Evolutionary conservation across 2,329 filamentous ascomycete species (phyloP).

Genomic region (Penicillium sp.): DNA sequence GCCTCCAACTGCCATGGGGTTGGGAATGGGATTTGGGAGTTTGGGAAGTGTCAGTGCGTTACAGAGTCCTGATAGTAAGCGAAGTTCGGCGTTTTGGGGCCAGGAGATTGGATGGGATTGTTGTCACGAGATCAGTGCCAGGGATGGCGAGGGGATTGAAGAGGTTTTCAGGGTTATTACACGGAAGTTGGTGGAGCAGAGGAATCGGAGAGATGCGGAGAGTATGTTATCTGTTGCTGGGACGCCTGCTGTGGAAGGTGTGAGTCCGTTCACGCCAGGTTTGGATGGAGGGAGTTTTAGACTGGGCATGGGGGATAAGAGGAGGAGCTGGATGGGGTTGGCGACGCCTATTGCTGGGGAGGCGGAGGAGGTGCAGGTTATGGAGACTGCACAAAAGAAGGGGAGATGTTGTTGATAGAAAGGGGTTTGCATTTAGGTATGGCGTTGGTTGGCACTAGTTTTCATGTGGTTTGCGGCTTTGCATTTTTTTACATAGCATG

Average conservation of each 20-base stretch:
- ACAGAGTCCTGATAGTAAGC: slow-evolving; percentile 44
- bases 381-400: slow-evolving; percentile 33
- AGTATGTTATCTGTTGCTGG: slow-evolving; percentile 43
- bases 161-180: slow-evolving; percentile 93
- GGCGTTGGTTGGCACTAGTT: neutral
- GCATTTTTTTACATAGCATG: neutral
- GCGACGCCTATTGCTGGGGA: slow-evolving; percentile 48
- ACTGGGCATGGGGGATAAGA: slow-evolving; percentile 56
- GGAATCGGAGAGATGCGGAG: slow-evolving; percentile 53
- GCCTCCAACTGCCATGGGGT: slow-evolving; percentile 57
- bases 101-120: slow-evolving; percentile 95
- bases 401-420: slow-evolving; percentile 43
- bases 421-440: too few species aligned
- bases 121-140: slow-evolving; percentile 93
- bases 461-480: neutral
- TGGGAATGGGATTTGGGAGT: slow-evolving; percentile 23
- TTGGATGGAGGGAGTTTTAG: slow-evolving; percentile 58
- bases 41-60: slow-evolving; percentile 18
- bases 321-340: slow-evolving; percentile 65
- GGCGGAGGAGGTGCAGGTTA: slow-evolving; percentile 28
- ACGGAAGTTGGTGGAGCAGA: slow-evolving; percentile 76
- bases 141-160: slow-evolving; percentile 91
- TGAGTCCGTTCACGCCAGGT: slow-evolving; percentile 49
- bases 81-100: slow-evolving; percentile 64
- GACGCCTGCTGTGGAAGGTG: slow-evolving; percentile 44